phyloP scores from a whole-genome alignment of 495 filamentous ascomycete genomes.

The Mytilinidion resinicola region DNA sequence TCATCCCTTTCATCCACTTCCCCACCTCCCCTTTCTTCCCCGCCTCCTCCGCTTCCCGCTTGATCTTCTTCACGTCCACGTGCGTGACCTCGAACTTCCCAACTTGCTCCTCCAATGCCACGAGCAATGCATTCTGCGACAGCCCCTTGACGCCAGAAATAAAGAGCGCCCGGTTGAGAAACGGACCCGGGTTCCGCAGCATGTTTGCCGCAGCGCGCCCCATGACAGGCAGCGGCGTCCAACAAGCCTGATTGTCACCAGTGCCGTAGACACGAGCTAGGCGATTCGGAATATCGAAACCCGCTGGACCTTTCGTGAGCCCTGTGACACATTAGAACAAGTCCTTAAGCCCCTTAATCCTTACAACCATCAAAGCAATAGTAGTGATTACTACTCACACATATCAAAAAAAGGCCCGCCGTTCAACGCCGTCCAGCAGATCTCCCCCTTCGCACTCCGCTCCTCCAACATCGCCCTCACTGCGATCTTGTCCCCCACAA shows the following conservation, averaged over 20 bases:
- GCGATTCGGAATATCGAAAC: constrained; percentile 19
- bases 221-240: constrained; percentile 23
- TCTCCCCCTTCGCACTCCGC: constrained; percentile 6
- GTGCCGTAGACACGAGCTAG: constrained; percentile 19
- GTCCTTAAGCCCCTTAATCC: neutral
- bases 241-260: constrained; percentile 18
- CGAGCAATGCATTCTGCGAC: constrained; percentile 20
- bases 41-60: constrained; percentile 22
- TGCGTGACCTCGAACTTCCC: constrained; percentile 16
- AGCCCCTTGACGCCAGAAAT: constrained; percentile 16
- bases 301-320: constrained; percentile 25
- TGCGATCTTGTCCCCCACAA: constrained; percentile 17
- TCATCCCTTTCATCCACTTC: constrained; percentile 21
- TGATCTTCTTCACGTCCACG: constrained; percentile 23
- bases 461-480: constrained; percentile 15
- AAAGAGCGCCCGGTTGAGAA: constrained; percentile 22
- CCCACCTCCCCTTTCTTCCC: constrained; percentile 20
- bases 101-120: constrained; percentile 15
- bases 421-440: constrained; percentile 21
- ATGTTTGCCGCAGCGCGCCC: constrained; percentile 15
- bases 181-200: constrained; percentile 11
- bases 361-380: neutral
- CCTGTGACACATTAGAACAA: constrained; percentile 3
- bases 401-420: constrained; percentile 28
- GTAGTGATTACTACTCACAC: constrained; percentile 10